Conservation (phyloP, 805 yeast genomes). For the Pichia ethanolica region DNA sequence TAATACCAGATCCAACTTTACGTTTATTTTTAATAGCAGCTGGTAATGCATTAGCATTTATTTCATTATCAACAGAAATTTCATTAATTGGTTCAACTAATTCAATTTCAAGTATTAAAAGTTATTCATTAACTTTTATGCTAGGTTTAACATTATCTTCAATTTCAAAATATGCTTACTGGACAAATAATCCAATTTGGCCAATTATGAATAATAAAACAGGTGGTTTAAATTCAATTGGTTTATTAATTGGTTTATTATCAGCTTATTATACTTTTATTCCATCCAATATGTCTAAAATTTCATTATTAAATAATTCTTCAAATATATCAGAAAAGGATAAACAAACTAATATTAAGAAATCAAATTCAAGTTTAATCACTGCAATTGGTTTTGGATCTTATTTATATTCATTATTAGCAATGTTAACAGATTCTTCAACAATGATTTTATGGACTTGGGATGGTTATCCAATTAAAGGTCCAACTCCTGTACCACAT, state of each 20-base stretch:
- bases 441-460: conserved; percentile 91
- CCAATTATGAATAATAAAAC: conserved; percentile 80
- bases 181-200: conserved; percentile 93
- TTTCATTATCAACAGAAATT: conserved; percentile 53
- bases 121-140: conserved; percentile 48
- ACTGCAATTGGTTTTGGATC: conserved; percentile 73
- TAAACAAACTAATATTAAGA: not conserved
- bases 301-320: not conserved
- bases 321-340: not conserved
- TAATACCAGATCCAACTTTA: conserved; percentile 57
- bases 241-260: conserved; percentile 54
- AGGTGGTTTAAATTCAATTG: conserved; percentile 79
- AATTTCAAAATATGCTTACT: conserved; percentile 64
- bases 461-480: conserved; percentile 85
- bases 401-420: conserved; percentile 60
- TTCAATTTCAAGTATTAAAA: conserved; percentile 26
- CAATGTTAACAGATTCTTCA: conserved; percentile 76
- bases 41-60: conserved; percentile 57
- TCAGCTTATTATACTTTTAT: conserved; percentile 52
- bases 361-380: conserved; percentile 25
- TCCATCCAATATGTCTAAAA: conserved; percentile 9
- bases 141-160: conserved; percentile 71
- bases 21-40: conserved; percentile 59
- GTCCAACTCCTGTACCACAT: conserved; percentile 84
- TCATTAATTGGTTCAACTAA: conserved; percentile 30